Evolutionary conservation across 176 grass and related monocot species (phyloP).

Genomic region (Canna indica): DNA sequence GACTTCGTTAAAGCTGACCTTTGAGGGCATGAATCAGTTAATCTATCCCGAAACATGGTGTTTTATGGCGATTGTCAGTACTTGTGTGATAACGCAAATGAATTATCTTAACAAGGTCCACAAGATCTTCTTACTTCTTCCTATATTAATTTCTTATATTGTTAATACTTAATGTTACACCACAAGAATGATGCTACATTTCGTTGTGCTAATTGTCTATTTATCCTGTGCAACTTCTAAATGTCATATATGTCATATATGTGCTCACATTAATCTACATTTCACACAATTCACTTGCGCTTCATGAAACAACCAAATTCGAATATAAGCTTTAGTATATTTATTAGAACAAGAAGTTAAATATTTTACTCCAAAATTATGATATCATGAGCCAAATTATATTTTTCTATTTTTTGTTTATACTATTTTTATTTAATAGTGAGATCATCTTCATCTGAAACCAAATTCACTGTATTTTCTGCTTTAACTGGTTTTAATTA

Average conservation of each 20-base stretch:
- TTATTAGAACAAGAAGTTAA: no score
- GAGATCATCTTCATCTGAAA: no score
- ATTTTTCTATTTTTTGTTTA: no score
- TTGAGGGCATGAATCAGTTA: constrained; percentile 89
- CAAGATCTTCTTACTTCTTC: constrained; percentile 6
- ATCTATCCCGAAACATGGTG: constrained; percentile 90
- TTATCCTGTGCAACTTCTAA: not conserved
- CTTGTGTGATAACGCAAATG: constrained; percentile 89
- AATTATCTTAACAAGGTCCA: constrained; percentile 99
- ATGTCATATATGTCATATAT: not conserved
- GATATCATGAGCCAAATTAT: no score
- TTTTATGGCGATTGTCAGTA: constrained; percentile 82
- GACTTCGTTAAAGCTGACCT: constrained; percentile 84
- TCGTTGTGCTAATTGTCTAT: no score
- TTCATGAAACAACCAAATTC: no score
- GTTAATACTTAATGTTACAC: not conserved
- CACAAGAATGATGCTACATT: not conserved
- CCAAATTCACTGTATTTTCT: no score
- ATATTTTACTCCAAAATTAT: no score
- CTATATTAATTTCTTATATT: not conserved
- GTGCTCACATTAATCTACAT: no score
- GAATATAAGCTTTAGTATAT: no score
- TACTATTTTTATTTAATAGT: no score
- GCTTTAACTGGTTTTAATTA: no score
- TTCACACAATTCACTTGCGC: not conserved